Conservation (phyloP, 495 filamentous ascomycete species). For the Talaromyces ruber region DNA sequence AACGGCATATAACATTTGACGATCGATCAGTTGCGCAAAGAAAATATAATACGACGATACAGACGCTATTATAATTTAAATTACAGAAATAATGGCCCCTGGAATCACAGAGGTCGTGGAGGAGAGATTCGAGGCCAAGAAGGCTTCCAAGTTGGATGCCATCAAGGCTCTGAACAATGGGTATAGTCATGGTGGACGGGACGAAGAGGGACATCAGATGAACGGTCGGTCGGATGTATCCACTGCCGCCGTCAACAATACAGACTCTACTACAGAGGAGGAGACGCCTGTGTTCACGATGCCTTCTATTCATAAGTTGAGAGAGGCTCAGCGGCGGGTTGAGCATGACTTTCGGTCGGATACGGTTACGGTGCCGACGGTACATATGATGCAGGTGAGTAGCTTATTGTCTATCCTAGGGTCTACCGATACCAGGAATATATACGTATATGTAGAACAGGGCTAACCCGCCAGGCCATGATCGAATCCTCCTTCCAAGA, state of each 20-base stretch:
- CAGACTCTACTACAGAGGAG: background rate
- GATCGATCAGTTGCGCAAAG: background rate
- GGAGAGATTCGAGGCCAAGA: background rate
- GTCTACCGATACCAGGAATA: background rate
- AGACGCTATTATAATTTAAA: background rate
- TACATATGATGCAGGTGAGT: slow-evolving; percentile 32
- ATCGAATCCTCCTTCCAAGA: slow-evolving; percentile 49
- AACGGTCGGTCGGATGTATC: background rate
- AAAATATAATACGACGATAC: background rate
- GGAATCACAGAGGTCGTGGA: background rate
- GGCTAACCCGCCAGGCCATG: slow-evolving; percentile 37
- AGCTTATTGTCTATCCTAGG: background rate
- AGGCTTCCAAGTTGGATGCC: background rate
- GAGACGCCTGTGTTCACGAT: background rate
- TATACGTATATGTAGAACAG: background rate
- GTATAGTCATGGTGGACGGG: background rate
- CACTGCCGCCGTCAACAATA: background rate
- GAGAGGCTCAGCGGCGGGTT: slow-evolving; percentile 2
- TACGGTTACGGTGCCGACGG: slow-evolving; percentile 67
- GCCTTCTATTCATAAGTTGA: slow-evolving; percentile 2
- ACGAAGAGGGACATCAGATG: background rate
- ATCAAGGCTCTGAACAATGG: background rate
- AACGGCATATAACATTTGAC: slow-evolving; percentile 3
- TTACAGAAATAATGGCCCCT: background rate
- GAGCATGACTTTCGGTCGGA: slow-evolving; percentile 34